Percentiles rank a stretch among this genome's conserved stretches.
These are phyloP conservation scores for Amanita pallidorosea DNA, from an alignment of 768 basidiomycete species.

Conservation along the genomic window DNA sequence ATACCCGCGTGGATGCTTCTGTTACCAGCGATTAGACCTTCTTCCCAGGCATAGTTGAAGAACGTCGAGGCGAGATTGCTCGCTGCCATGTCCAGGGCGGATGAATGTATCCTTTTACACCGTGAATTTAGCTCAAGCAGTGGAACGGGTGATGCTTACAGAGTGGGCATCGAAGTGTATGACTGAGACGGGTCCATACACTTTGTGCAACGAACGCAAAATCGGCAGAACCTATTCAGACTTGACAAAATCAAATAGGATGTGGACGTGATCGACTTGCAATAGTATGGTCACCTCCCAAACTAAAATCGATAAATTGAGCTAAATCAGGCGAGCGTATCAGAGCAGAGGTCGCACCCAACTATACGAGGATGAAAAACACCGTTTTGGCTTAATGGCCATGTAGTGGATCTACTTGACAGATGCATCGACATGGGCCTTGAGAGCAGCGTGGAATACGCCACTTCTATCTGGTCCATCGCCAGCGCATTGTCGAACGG, in stretches of 20 bases:
- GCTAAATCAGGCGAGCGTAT: constrained; percentile 21
- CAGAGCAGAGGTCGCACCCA: constrained; percentile 14
- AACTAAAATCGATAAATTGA: no score
- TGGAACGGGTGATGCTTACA: constrained; percentile 6
- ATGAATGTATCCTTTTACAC: constrained; percentile 6
- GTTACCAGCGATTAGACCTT: constrained; percentile 64
- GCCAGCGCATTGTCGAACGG: constrained; percentile 81
- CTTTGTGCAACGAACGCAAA: constrained; percentile 63
- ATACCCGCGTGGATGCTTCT: constrained; percentile 78
- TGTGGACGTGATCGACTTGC: no score
- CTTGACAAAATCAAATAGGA: no score
- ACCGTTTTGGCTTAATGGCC: no score
- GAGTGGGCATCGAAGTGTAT: no score
- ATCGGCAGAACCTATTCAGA: constrained; percentile 22
- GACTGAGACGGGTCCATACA: constrained; percentile 49
- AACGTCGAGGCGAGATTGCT: constrained; percentile 50
- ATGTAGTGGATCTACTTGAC: constrained; percentile 22
- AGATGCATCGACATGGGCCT: constrained; percentile 10
- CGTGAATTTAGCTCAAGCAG: constrained; percentile 76
- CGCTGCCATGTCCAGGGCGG: constrained; percentile 46
- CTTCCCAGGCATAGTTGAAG: constrained; percentile 61
- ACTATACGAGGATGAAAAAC: no score
- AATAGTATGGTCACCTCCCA: no score
- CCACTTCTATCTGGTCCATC: constrained; percentile 79
- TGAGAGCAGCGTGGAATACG: constrained; percentile 22